Evolutionary conservation across 805 yeast species (phyloP).

Genomic region (Saccharomyces kudriavzevii): DNA sequence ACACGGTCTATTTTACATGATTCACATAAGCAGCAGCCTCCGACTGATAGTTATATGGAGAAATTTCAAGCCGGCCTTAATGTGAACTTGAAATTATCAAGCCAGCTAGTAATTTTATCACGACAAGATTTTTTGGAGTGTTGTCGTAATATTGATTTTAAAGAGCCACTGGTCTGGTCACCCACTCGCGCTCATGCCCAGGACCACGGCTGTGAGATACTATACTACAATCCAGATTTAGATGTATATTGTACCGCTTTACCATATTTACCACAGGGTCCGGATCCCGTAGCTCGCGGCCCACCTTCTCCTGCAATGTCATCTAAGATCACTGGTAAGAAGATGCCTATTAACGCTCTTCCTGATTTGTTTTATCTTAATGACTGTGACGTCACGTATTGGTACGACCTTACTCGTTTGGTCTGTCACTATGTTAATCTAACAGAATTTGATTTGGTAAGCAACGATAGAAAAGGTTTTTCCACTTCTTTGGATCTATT

Average conservation of each 20-base stretch:
- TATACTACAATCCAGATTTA: conserved; percentile 54
- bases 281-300: not conserved
- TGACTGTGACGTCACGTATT: not conserved
- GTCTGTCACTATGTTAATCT: not conserved
- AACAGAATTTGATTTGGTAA: not conserved
- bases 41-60: not conserved
- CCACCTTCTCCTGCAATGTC: not conserved
- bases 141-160: not conserved
- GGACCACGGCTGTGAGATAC: conserved; percentile 37
- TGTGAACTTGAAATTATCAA: not conserved
- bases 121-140: not conserved
- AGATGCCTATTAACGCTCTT: not conserved
- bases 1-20: not conserved
- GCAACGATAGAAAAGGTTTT: not conserved
- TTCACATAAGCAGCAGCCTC: not conserved
- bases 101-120: not conserved
- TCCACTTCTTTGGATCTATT: not conserved
- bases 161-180: not conserved
- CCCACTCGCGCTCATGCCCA: not conserved
- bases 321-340: not conserved
- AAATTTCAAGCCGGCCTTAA: not conserved
- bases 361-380: not conserved
- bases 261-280: conserved; percentile 36
- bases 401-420: not conserved
- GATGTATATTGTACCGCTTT: conserved; percentile 50